Base-by-base conservation (phyloP, 2,329 filamentous ascomycete genomes). In the Xylariaceae sp. region DNA sequence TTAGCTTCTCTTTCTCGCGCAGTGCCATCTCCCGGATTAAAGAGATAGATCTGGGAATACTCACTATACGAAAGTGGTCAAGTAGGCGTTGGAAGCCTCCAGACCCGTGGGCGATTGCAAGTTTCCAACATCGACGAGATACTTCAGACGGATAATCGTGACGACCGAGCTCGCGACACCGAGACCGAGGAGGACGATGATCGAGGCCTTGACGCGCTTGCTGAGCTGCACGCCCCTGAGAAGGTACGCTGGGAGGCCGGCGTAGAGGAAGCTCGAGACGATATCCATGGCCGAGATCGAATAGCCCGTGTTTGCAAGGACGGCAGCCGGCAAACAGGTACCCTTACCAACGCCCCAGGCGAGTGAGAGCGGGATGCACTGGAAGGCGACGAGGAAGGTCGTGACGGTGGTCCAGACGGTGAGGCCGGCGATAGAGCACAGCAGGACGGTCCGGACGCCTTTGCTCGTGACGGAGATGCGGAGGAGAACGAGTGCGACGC, bases 241-340 rank as follows among this genome's bases (percentile, higher is more conserved):
- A 3, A 65, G 51, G 23, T 58, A 64, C 1, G 57, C 57, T 6
- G 64, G 64, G 1, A 65, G 56, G 10, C 51, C 54, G 10, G 64
- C 64, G 45, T 64, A 65, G 2, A 65, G 57, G 47, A 62, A 60
- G 23, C 62, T 63, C 4, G 62, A 64, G 44, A 55, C 60, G 13
- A 65, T 64, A 45, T 65, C 64, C 62, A 65, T 65, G 17, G 64
- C 64, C 3, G 64, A 65, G 42, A 64, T 65, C 2, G 64, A 63
- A 42, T 61, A 65, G 8, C 64, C 64, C 0, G 64, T 65, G 49
- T 64, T 64, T 30, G 62, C 64, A 11, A 65, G 58, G n/a, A 63
- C 58, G 5, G 52, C 57, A 1, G 60, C 60, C 10, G 64, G 56
- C 18, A 65, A 52, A 9, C 64, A 65, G 6, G 51, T 59, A 39